phyloP scores from a whole-genome alignment of 2,329 filamentous ascomycete genomes.

The Ceratocystis ficicola region DNA sequence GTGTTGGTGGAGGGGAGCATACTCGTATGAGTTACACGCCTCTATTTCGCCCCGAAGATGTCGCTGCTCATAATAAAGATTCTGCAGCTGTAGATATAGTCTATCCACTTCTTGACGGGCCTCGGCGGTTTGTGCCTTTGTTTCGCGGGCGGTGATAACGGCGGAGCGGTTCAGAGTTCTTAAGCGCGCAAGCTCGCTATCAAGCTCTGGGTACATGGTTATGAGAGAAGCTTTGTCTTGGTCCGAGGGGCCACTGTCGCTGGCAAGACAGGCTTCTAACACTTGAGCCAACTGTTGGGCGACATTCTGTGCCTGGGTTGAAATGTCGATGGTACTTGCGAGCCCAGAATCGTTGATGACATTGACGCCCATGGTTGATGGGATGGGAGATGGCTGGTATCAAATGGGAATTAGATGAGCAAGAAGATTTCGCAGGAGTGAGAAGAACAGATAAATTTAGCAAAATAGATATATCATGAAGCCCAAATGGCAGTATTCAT shows the following conservation, averaged over 20 bases:
- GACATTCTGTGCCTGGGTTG: constrained; percentile 60
- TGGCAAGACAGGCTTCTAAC: constrained; percentile 35
- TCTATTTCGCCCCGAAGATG: constrained; percentile 82
- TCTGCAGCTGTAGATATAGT: constrained; percentile 84
- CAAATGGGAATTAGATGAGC: neutral
- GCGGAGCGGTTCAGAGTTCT: constrained; percentile 74
- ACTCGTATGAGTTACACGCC: constrained; percentile 88
- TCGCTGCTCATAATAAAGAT: constrained; percentile 89
- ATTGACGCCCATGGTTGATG: neutral
- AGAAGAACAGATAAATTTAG: too few relatives aligned
- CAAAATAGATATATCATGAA: too few relatives aligned
- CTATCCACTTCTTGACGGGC: constrained; percentile 82
- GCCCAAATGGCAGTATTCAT: neutral
- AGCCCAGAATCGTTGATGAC: constrained; percentile 40
- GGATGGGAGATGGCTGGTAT: neutral
- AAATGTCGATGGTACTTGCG: constrained; percentile 55
- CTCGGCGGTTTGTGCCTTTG: constrained; percentile 75
- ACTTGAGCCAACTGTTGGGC: constrained; percentile 52
- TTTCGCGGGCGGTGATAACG: constrained; percentile 67
- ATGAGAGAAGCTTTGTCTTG: neutral
- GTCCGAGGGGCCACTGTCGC: constrained; percentile 31
- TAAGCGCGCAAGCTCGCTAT: constrained; percentile 62
- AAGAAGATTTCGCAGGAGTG: neutral
- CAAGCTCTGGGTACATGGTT: constrained; percentile 15
- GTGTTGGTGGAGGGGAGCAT: constrained; percentile 30